Conservation (phyloP, 331 rosid genomes). For the Phaseolus coccineus region DNA sequence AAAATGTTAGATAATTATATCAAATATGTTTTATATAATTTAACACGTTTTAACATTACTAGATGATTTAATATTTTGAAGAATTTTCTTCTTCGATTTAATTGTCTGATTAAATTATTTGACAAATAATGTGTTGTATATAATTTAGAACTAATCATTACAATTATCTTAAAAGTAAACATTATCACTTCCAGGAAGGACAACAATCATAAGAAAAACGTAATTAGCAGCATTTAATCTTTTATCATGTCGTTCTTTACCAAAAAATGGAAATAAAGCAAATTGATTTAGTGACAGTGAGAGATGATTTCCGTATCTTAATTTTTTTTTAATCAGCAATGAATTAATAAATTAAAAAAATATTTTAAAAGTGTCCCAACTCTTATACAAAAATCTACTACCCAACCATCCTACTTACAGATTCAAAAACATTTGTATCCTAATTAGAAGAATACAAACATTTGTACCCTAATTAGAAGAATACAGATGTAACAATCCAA, state of each 20-base stretch:
- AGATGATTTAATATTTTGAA: no score
- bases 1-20: no score
- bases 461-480: neutral
- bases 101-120: no score
- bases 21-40: no score
- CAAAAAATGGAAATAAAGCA: neutral
- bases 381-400: no score
- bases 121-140: no score
- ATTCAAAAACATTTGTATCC: neutral
- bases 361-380: no score
- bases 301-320: neutral
- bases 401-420: no score
- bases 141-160: no score
- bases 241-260: neutral
- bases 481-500: neutral
- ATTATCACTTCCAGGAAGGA: slow-evolving; percentile 1
- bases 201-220: slow-evolving; percentile 23
- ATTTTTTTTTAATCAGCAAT: neutral
- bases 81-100: no score
- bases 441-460: neutral
- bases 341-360: no score
- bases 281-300: neutral
- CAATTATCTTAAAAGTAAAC: neutral
- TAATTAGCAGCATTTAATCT: neutral
- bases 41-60: no score